These are phyloP conservation scores for Erythrophleum fordii DNA, from an alignment of 306 rosid genomes.

Conservation along the genomic window DNA sequence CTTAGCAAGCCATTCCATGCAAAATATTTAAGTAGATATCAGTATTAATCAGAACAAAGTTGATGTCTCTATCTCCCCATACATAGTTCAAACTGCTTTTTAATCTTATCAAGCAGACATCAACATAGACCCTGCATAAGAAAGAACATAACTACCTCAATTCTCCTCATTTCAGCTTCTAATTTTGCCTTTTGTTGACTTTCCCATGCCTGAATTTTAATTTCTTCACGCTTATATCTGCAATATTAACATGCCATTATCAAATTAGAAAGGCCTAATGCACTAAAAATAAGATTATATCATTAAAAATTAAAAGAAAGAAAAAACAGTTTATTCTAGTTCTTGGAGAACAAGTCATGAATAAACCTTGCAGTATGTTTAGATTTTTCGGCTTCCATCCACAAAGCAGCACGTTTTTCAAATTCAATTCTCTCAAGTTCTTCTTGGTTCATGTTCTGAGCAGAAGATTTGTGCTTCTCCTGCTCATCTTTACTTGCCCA, in stretches of 20 bases:
- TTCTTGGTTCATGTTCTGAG: slow-evolving; percentile 31
- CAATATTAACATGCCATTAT: slow-evolving; percentile 20
- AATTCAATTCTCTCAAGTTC: slow-evolving; percentile 68
- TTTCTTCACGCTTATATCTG: slow-evolving; percentile 91
- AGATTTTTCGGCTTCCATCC: slow-evolving; percentile 94
- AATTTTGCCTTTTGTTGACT: slow-evolving; percentile 81
- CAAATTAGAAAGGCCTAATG: slow-evolving; percentile 15
- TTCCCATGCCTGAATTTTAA: slow-evolving; percentile 97
- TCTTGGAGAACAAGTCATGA: slow-evolving; percentile 26
- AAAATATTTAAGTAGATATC: slow-evolving; percentile 2
- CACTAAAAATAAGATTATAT: background rate
- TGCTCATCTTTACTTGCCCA: slow-evolving; percentile 92
- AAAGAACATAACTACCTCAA: slow-evolving; percentile 64
- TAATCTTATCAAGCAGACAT: slow-evolving; percentile 8
- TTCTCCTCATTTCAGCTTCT: slow-evolving; percentile 86
- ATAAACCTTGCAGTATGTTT: slow-evolving; percentile 87
- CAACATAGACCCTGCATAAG: background rate
- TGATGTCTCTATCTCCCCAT: background rate
- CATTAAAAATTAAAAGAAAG: background rate
- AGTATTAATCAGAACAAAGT: slow-evolving; percentile 2
- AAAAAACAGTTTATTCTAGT: slow-evolving; percentile 12
- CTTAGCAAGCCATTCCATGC: background rate
- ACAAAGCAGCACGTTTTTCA: slow-evolving; percentile 77
- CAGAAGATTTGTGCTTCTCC: slow-evolving; percentile 48
- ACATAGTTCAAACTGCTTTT: background rate